phyloP scores from a whole-genome alignment of 805 yeast species.

The Schwanniomyces vanrijiae region DNA sequence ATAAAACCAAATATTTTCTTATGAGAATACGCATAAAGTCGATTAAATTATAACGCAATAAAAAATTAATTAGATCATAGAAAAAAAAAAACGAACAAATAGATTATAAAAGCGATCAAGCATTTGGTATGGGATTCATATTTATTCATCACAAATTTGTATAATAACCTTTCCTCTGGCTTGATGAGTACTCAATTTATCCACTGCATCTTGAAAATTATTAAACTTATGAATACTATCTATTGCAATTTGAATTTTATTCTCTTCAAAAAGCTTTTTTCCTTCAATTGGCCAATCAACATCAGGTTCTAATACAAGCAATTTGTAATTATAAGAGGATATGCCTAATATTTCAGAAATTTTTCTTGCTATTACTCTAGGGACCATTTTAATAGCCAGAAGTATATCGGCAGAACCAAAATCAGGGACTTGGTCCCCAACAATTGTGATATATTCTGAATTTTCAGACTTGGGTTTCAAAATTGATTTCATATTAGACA shows the following conservation, averaged over 20 bases:
- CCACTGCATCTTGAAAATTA: conserved; percentile 52
- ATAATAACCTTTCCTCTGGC: conserved; percentile 72
- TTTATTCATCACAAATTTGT: conserved; percentile 15
- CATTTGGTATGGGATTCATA: too few species aligned
- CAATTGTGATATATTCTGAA: conserved; percentile 52
- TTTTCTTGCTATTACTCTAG: not conserved
- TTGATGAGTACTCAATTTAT: conserved; percentile 42
- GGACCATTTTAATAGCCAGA: not conserved
- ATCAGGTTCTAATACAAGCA: conserved; percentile 13
- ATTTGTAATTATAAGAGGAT: conserved; percentile 27
- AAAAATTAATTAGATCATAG: too few species aligned
- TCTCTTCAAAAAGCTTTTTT: conserved; percentile 44
- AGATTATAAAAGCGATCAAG: too few species aligned
- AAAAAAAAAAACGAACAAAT: too few species aligned
- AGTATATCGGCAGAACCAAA: not conserved
- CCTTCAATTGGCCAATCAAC: conserved; percentile 20
- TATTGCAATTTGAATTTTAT: conserved; percentile 44
- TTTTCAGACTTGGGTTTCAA: conserved; percentile 49
- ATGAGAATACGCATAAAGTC: too few species aligned
- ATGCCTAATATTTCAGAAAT: conserved; percentile 11
- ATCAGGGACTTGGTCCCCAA: conserved; percentile 47
- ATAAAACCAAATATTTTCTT: too few species aligned
- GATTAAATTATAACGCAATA: too few species aligned
- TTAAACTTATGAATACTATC: conserved; percentile 55
- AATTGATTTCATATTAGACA: conserved; percentile 38